Evolutionary conservation across 116 monocot genomes (phyloP).

Genomic region (Zostera marina): DNA sequence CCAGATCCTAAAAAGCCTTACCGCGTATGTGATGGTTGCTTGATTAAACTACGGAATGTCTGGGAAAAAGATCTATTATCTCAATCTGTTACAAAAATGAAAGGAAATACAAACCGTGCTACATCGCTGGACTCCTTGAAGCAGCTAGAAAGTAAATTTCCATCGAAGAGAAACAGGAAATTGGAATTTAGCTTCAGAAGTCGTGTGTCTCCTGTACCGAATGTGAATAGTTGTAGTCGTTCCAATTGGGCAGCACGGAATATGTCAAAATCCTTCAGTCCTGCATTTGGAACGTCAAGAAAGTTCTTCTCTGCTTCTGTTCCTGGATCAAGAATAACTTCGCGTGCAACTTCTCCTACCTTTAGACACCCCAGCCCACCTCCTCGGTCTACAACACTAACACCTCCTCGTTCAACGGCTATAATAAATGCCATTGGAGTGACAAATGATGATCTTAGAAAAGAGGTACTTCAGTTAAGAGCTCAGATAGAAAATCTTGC

Average conservation of each 20-base stretch:
- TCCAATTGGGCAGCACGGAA: constrained; percentile 59
- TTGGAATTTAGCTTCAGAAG: constrained; percentile 73
- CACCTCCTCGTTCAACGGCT: constrained; percentile 63
- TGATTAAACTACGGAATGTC: constrained; percentile 53
- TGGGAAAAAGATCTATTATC: constrained; percentile 39
- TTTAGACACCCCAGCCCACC: constrained; percentile 83
- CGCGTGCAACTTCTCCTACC: constrained; percentile 82
- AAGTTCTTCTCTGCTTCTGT: constrained; percentile 96
- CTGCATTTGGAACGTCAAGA: constrained; percentile 86
- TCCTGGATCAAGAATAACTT: constrained; percentile 94
- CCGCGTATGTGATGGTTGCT: constrained; percentile 89
- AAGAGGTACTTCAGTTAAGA: constrained; percentile 68
- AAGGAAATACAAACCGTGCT: constrained; percentile 31
- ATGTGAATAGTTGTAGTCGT: too few relatives aligned
- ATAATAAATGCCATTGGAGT: constrained; percentile 31
- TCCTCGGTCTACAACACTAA: constrained; percentile 91
- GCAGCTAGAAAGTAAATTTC: constrained; percentile 36
- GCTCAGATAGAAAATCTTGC: constrained; percentile 85
- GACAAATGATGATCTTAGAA: constrained; percentile 43
- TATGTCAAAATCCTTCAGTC: constrained; percentile 79
- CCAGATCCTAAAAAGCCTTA: constrained; percentile 83
- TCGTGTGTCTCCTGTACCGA: constrained; percentile 78
- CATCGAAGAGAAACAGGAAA: constrained; percentile 72
- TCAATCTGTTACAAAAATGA: constrained; percentile 37
- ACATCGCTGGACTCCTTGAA: constrained; percentile 78